Percentiles rank a stretch among this genome's conserved stretches.
phyloP scores from a whole-genome alignment of 2,329 filamentous ascomycete species.

The Epicoccum nigrum region DNA sequence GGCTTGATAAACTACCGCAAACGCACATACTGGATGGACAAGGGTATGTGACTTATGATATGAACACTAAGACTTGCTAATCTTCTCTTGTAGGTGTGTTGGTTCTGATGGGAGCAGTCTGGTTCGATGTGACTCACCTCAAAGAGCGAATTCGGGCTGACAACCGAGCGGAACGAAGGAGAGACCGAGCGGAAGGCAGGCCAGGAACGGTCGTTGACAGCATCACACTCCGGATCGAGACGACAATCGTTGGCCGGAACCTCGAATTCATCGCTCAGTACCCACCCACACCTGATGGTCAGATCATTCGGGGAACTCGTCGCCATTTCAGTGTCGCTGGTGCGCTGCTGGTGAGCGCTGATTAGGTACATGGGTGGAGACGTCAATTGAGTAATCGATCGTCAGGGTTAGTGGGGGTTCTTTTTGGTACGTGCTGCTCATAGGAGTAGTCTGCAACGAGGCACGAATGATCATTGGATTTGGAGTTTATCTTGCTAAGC shows the following conservation, averaged over 20 bases:
- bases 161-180: no score
- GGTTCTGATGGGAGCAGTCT: not conserved
- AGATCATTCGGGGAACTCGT: not conserved
- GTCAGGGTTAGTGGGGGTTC: no score
- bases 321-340: not conserved
- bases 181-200: no score
- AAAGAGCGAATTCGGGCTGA: not conserved
- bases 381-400: no score
- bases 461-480: no score
- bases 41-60: not conserved
- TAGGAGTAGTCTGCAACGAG: no score
- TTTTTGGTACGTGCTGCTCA: no score
- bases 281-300: not conserved
- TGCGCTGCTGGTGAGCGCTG: not conserved
- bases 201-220: not conserved
- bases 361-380: not conserved
- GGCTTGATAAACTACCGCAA: not conserved
- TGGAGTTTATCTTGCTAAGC: no score
- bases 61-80: no score
- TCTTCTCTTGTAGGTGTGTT: not conserved
- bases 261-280: not conserved
- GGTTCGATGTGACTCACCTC: not conserved
- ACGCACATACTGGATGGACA: not conserved
- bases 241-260: not conserved
- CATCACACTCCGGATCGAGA: not conserved